A percentile compares a stretch with the other conserved stretches of the same genome.
Evolutionary conservation across 2,329 filamentous ascomycete genomes (phyloP).

Genomic region (Trichoderma arundinaceum): DNA sequence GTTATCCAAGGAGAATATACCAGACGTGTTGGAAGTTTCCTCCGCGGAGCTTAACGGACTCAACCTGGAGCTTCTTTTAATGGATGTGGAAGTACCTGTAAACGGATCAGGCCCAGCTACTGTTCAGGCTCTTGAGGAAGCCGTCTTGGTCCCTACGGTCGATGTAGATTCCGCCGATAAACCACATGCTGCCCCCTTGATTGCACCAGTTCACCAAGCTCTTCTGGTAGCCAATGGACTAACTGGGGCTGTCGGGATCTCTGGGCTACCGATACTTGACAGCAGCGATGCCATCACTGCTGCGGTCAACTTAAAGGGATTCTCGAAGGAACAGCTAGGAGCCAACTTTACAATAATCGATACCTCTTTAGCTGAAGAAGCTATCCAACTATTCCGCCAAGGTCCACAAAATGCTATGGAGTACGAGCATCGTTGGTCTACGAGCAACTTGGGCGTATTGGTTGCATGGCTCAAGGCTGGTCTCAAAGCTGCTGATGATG

Average conservation of each 20-base stretch:
- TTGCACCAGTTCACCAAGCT: slow-evolving; percentile 83
- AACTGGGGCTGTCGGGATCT: slow-evolving; percentile 64
- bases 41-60: slow-evolving; percentile 65
- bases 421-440: slow-evolving; percentile 76
- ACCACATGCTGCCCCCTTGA: slow-evolving; percentile 65
- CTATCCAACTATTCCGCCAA: slow-evolving; percentile 70
- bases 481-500: slow-evolving; percentile 47
- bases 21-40: slow-evolving; percentile 66
- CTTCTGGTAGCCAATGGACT: slow-evolving; percentile 77
- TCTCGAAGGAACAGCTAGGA: slow-evolving; percentile 45
- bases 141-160: slow-evolving; percentile 76
- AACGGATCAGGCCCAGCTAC: slow-evolving; percentile 43
- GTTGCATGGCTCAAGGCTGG: slow-evolving; percentile 68
- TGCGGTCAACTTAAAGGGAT: slow-evolving; percentile 63
- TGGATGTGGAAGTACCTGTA: slow-evolving; percentile 54
- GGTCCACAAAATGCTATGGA: slow-evolving; percentile 71
- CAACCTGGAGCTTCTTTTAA: slow-evolving; percentile 68
- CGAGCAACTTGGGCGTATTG: slow-evolving; percentile 70
- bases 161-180: slow-evolving; percentile 71
- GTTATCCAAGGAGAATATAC: slow-evolving; percentile 45
- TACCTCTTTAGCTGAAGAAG: slow-evolving; percentile 64
- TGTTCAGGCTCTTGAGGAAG: slow-evolving; percentile 60
- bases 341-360: slow-evolving; percentile 66
- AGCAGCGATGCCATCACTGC: slow-evolving; percentile 53
- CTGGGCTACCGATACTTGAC: slow-evolving; percentile 50